These are phyloP conservation scores for Aspergillus bertholletiae DNA, from an alignment of 495 filamentous ascomycete genomes.

Conservation along the genomic window DNA sequence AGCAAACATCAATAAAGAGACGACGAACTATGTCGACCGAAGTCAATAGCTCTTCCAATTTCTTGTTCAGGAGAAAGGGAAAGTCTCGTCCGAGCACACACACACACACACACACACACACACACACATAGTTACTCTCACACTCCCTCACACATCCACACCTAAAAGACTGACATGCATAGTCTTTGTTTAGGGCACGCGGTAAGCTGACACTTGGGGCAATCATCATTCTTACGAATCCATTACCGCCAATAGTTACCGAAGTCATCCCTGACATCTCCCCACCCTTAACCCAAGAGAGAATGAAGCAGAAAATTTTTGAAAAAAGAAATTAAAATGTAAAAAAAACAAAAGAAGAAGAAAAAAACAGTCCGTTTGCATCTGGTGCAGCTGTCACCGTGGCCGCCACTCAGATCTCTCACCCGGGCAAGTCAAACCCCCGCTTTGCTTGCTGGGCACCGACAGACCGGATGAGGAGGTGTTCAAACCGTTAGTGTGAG, in stretches of 20 bases:
- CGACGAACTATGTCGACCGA: not conserved
- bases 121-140: too few species aligned
- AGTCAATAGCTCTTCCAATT: not conserved
- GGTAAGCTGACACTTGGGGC: too few species aligned
- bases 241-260: too few species aligned
- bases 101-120: too few species aligned
- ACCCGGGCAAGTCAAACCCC: not conserved
- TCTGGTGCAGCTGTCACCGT: slow-evolving; percentile 1
- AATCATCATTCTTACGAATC: too few species aligned
- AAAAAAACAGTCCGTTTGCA: not conserved
- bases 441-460: not conserved
- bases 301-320: too few species aligned
- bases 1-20: not conserved
- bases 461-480: not conserved
- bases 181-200: too few species aligned
- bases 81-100: too few species aligned
- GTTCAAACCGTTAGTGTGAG: not conserved
- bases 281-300: too few species aligned
- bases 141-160: too few species aligned
- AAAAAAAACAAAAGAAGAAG: not conserved
- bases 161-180: too few species aligned
- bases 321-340: not conserved
- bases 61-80: not conserved
- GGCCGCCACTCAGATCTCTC: slow-evolving; percentile 10
- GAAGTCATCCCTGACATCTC: too few species aligned